Conservation (phyloP, 805 yeast species). For the Maudiozyma pseudohumilis region DNA sequence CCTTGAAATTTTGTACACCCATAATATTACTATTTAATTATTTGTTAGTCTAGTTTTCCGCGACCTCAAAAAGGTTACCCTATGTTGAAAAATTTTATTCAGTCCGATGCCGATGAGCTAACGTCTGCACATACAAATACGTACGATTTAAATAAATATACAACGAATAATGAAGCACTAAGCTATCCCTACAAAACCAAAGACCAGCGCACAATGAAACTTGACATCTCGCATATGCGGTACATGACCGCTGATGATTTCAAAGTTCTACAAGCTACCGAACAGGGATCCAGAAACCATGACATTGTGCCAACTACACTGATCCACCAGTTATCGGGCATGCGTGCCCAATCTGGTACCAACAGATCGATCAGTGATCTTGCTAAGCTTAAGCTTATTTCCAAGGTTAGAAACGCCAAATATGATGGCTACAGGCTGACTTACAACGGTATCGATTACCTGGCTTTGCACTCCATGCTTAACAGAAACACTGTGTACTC, state of each 20-base stretch:
- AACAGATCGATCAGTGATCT: conserved; percentile 71
- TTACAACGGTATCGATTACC: conserved; percentile 82
- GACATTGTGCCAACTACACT: conserved; percentile 86
- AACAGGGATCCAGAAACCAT: conserved; percentile 84
- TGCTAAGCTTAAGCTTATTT: conserved; percentile 74
- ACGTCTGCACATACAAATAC: too few species aligned
- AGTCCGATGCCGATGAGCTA: too few species aligned
- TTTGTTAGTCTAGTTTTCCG: too few species aligned
- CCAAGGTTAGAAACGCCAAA: conserved; percentile 77
- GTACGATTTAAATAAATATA: too few species aligned
- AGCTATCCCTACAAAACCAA: background rate
- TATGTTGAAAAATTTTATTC: too few species aligned
- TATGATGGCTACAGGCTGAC: conserved; percentile 92
- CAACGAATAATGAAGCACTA: too few species aligned
- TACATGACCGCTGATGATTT: conserved; percentile 87
- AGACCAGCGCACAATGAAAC: conserved; percentile 55
- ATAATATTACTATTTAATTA: too few species aligned
- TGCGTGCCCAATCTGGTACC: conserved; percentile 67
- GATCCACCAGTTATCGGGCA: conserved; percentile 70
- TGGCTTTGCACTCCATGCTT: conserved; percentile 78
- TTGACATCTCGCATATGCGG: conserved; percentile 89
- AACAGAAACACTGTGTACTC: conserved; percentile 65
- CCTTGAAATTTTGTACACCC: too few species aligned
- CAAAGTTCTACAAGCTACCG: conserved; percentile 79
- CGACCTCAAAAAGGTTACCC: too few species aligned